Conservation (phyloP, 2,329 filamentous ascomycete species). For the Penicillium fuscoglaucum region DNA sequence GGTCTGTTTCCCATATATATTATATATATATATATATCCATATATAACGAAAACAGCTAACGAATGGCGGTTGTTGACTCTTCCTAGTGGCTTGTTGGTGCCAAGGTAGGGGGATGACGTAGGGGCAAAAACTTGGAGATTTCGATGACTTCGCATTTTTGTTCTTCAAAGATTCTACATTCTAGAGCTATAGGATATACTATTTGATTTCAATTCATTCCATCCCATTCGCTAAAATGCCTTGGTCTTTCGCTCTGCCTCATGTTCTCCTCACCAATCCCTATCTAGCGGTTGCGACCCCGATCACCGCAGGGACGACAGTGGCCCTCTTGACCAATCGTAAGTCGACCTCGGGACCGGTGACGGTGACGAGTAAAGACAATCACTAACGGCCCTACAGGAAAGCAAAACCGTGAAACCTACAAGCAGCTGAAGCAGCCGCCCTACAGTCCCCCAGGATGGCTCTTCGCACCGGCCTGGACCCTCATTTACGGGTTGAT, state of each 20-base stretch:
- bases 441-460: constrained; percentile 56
- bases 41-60: not conserved
- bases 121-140: not conserved
- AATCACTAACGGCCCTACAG: constrained; percentile 49
- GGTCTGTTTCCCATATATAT: not conserved
- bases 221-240: constrained; percentile 19
- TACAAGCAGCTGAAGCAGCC: constrained; percentile 48
- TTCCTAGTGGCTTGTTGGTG: not conserved
- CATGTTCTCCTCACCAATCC: constrained; percentile 30
- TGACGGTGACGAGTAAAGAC: not conserved
- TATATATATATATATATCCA: no score
- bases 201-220: not conserved
- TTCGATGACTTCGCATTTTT: not conserved
- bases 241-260: constrained; percentile 36
- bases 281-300: constrained; percentile 33
- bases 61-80: not conserved
- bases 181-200: not conserved
- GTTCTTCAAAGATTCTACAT: not conserved
- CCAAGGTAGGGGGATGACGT: not conserved
- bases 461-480: constrained; percentile 48
- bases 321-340: constrained; percentile 35
- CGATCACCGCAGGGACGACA: constrained; percentile 24
- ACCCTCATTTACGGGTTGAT: constrained; percentile 66
- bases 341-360: constrained; percentile 14
- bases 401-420: constrained; percentile 35